Percentiles rank a stretch among this genome's conserved stretches.
phyloP scores from a whole-genome alignment of 768 basidiomycete species.

The Hericium rajendrae region DNA sequence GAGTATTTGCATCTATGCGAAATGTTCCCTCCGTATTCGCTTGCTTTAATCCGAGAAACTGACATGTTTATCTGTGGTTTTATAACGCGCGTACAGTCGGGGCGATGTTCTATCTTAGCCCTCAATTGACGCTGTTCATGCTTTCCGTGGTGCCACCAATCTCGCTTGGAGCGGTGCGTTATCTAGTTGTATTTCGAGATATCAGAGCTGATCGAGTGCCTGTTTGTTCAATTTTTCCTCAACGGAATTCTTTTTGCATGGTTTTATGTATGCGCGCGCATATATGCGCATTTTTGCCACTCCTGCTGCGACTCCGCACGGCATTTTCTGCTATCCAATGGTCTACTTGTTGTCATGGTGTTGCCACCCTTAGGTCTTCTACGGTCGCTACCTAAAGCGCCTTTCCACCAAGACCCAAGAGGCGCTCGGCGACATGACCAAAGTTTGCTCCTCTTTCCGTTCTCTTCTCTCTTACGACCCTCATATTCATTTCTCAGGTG shows the following conservation, averaged over 20 bases:
- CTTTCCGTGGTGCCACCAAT: conserved; percentile 84
- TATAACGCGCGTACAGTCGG: conserved; percentile 43
- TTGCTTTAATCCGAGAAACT: too few species aligned
- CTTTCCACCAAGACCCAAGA: conserved; percentile 90
- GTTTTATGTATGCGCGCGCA: not conserved
- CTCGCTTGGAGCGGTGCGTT: conserved; percentile 69
- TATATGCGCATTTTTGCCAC: too few species aligned
- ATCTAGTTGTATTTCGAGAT: not conserved
- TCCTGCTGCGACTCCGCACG: not conserved
- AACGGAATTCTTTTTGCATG: not conserved
- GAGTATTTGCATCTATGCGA: conserved; percentile 22
- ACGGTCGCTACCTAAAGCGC: conserved; percentile 89
- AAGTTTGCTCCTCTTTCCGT: conserved; percentile 22
- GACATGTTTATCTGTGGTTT: too few species aligned
- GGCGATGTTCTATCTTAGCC: conserved; percentile 91
- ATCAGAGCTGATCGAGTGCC: too few species aligned
- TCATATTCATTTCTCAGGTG: conserved; percentile 34
- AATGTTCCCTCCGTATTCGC: not conserved
- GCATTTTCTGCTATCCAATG: conserved; percentile 18
- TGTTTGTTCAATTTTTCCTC: not conserved
- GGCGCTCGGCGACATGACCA: conserved; percentile 93
- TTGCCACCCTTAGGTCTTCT: conserved; percentile 62
- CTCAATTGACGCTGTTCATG: conserved; percentile 85
- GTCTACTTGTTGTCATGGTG: not conserved
- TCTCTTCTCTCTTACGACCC: not conserved